Conservation (phyloP, 2,329 filamentous ascomycete genomes). For the Monosporascus ibericus region DNA sequence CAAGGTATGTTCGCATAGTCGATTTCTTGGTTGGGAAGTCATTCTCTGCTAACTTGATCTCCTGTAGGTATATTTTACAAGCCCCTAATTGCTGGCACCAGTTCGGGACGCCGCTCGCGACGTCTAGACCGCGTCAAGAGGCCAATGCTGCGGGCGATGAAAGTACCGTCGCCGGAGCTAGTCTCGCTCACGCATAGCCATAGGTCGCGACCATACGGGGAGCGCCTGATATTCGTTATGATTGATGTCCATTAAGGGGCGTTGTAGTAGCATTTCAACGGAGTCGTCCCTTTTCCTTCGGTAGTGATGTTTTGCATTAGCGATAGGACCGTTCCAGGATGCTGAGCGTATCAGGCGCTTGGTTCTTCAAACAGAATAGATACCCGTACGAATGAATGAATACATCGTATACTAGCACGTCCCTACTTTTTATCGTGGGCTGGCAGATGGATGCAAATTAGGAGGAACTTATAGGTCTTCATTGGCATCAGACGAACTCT, state of each 20-base stretch:
- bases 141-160: slow-evolving; percentile 15
- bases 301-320: too few species aligned
- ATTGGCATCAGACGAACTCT: too few species aligned
- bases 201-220: too few species aligned
- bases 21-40: neutral
- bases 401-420: too few species aligned
- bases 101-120: slow-evolving; percentile 38
- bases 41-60: slow-evolving; percentile 6
- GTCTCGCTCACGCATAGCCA: neutral
- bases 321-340: too few species aligned
- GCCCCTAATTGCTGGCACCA: slow-evolving; percentile 73
- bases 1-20: slow-evolving; percentile 49
- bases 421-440: too few species aligned
- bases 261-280: too few species aligned
- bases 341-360: too few species aligned
- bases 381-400: slow-evolving; percentile 8
- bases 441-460: too few species aligned
- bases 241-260: neutral
- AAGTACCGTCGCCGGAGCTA: neutral
- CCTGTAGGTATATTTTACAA: slow-evolving; percentile 60
- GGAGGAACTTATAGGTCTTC: too few species aligned
- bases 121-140: slow-evolving; percentile 18
- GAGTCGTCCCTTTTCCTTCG: too few species aligned
- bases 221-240: neutral
- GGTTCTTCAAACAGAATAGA: neutral